Evolutionary conservation across 1,284 basidiomycete genomes (phyloP).

Genomic region (Cerrena zonata): DNA sequence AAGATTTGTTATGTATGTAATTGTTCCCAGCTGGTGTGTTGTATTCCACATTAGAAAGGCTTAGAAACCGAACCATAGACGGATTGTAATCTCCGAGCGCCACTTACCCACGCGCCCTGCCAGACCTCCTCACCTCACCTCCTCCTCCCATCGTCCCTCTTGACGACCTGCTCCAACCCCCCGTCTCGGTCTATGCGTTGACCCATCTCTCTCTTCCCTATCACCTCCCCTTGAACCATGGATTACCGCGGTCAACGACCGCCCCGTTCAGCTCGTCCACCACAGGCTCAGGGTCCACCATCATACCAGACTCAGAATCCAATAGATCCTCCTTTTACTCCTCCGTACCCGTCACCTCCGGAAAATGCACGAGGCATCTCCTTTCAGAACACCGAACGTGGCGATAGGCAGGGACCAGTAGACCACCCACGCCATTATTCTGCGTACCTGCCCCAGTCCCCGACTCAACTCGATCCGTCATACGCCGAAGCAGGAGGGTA

Average conservation of each 20-base stretch:
- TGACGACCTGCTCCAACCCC: conserved; percentile 14
- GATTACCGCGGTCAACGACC: conserved; percentile 35
- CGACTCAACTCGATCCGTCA: conserved; percentile 37
- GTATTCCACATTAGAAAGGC: neutral
- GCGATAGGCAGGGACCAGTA: conserved; percentile 53
- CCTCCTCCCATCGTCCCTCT: conserved; percentile 14
- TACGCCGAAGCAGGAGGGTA: conserved; percentile 41
- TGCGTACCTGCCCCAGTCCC: conserved; percentile 47
- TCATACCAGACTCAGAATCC: conserved; percentile 30
- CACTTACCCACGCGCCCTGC: conserved; percentile 10
- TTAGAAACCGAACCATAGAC: neutral
- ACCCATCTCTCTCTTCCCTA: conserved; percentile 14
- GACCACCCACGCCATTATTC: conserved; percentile 47
- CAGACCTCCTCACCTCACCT: conserved; percentile 10
- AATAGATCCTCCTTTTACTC: conserved; percentile 19
- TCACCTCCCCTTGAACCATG: conserved; percentile 21
- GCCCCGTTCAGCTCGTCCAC: conserved; percentile 34
- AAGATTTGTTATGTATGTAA: neutral
- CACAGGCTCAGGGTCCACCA: conserved; percentile 26
- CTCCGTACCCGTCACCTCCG: conserved; percentile 21
- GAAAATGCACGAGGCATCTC: conserved; percentile 45
- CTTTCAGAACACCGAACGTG: conserved; percentile 62
- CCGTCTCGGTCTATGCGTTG: conserved; percentile 22
- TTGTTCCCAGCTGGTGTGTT: neutral
- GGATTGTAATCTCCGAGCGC: neutral